Conservation (phyloP, 345 rosid genomes). For the Crucihimalaya himalaica region DNA sequence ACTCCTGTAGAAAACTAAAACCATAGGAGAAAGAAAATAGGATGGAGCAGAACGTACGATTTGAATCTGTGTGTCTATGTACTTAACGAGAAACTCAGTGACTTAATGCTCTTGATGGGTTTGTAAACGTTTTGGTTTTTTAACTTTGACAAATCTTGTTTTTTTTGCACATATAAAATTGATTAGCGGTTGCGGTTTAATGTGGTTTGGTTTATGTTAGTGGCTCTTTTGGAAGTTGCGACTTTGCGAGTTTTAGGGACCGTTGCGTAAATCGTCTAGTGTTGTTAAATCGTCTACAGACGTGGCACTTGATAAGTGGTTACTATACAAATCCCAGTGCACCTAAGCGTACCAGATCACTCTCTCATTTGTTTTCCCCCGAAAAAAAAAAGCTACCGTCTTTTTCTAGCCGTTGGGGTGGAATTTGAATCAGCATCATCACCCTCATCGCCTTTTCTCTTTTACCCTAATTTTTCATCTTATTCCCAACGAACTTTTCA, state of each 20-base stretch:
- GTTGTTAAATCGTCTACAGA: neutral
- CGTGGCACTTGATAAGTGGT: slow-evolving; percentile 17
- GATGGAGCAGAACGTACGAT: slow-evolving; percentile 17
- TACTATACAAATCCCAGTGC: neutral
- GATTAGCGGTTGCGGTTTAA: neutral
- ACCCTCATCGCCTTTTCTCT: neutral
- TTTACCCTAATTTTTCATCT: slow-evolving; percentile 18
- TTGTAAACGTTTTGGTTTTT: slow-evolving; percentile 29
- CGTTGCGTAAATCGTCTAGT: neutral
- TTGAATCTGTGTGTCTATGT: slow-evolving; percentile 34
- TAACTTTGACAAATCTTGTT: neutral
- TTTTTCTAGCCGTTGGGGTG: slow-evolving; percentile 76
- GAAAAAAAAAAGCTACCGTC: slow-evolving; percentile 40
- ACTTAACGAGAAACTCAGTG: slow-evolving; percentile 19
- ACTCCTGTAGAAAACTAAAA: slow-evolving; percentile 30
- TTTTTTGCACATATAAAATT: neutral
- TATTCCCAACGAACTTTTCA: neutral
- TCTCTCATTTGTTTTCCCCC: slow-evolving; percentile 13
- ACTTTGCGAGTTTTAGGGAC: neutral
- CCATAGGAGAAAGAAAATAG: slow-evolving; percentile 29
- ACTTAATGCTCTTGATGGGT: slow-evolving; percentile 13
- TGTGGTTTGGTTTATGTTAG: neutral
- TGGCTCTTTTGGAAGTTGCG: neutral
- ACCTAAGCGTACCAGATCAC: neutral
- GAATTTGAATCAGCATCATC: slow-evolving; percentile 23